Percentiles rank a stretch among this genome's conserved stretches.
Evolutionary conservation across 129 eudicot genomes (phyloP).

Genomic region (Arctium minus): DNA sequence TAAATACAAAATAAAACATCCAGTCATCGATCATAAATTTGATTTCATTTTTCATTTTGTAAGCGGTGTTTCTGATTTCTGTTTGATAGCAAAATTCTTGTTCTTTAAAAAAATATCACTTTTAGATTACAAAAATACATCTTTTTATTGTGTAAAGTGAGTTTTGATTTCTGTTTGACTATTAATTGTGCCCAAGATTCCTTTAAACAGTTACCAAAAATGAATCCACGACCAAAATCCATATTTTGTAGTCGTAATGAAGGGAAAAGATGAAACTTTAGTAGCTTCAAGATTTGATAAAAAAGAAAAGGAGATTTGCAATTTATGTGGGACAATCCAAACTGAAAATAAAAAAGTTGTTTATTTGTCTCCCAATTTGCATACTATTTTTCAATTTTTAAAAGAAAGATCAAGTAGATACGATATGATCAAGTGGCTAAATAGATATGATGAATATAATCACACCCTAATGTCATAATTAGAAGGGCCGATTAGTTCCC

Average conservation of each 20-base stretch:
- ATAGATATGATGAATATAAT: not conserved
- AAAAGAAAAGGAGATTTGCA: not conserved
- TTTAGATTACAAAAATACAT: no score
- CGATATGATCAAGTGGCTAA: not conserved
- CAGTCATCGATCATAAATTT: no score
- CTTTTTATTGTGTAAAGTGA: no score
- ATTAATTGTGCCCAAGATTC: no score
- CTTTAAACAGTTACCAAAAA: no score
- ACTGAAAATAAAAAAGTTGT: not conserved
- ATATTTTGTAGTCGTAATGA: not conserved
- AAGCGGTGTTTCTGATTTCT: no score
- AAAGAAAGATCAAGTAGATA: not conserved
- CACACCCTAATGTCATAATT: not conserved
- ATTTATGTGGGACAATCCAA: not conserved
- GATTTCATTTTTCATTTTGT: no score
- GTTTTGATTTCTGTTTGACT: no score
- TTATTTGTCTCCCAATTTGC: not conserved
- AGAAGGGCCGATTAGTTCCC: constrained; percentile 18
- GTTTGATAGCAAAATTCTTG: no score
- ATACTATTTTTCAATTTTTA: not conserved
- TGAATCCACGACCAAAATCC: not conserved
- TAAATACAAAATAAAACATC: constrained; percentile 1
- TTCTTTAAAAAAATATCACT: no score
- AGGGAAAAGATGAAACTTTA: not conserved
- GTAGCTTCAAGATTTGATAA: not conserved